Evolutionary conservation across 2,329 filamentous ascomycete genomes (phyloP), one percentile per base, ranked within the genome.

Genomic region (Epichloe coenophiala): DNA sequence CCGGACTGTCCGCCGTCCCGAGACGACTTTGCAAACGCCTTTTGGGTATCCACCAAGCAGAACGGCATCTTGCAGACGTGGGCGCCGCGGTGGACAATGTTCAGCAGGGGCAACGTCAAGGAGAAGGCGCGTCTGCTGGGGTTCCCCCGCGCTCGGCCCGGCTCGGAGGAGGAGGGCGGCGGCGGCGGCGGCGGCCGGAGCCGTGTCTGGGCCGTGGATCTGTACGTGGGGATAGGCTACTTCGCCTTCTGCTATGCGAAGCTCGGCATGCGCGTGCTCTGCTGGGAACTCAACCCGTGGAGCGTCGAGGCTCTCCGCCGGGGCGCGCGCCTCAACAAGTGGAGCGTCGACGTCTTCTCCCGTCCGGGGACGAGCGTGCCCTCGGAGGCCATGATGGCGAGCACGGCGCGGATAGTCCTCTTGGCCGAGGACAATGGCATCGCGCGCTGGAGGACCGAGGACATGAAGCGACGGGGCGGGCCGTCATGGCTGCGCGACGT

Each of bases 201-300:
- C 21, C 15, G 11, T 27, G 50, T 52, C 4, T 80, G 75, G 64
- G 80, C 83, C 0, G 77, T 94, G 1, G 91, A 97, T 65, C 70
- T 97, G 53, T 96, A 95, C 68, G 88, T 86, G 0, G 91, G 91
- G 0, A 95, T 96, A 56, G 91, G 91, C 5, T 96, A 96, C 67
- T 96, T 97, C 67, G 80, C 85, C 3, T 95, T 96, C 61, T 86
- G 81, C 35, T 96, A 95, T 66, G 76, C 83, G 6, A 74, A 71
- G 53, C 77, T 84, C 17, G 88, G 88, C 0, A 70, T 90, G 59
- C 70, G 77, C 46, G 84, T 96, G 1, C 71, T 93, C 41, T 87
- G 88, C 58, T 97, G 88, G 86, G 91, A 97, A 66, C 71, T 96
- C 44, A 96, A 95, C 63, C 83, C 84, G 0, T 86, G 90, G 83